These are phyloP conservation scores for Salix purpurea DNA, from an alignment of 345 rosid genomes.

Conservation along the genomic window DNA sequence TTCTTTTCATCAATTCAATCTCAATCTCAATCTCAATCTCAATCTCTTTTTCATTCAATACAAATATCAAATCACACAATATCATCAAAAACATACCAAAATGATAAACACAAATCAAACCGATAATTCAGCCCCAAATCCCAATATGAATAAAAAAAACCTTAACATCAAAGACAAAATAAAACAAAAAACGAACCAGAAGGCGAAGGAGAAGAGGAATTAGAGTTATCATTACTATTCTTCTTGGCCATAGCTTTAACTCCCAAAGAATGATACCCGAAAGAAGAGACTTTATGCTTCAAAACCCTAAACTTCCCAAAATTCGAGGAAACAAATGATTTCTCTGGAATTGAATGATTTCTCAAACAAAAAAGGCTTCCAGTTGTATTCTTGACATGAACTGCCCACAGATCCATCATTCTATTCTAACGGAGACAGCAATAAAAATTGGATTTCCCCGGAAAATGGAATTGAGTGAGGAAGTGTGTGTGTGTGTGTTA, in stretches of 20 bases:
- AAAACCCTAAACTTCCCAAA: slow-evolving; percentile 22
- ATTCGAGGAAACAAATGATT: slow-evolving; percentile 16
- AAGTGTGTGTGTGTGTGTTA: not conserved
- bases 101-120: not conserved
- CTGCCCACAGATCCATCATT: slow-evolving; percentile 46
- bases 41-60: not conserved
- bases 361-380: slow-evolving; percentile 23
- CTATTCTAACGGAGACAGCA: slow-evolving; percentile 9
- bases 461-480: not conserved
- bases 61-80: not conserved
- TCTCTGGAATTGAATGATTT: slow-evolving; percentile 20
- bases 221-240: slow-evolving; percentile 26
- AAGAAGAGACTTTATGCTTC: slow-evolving; percentile 26
- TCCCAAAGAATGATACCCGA: slow-evolving; percentile 28
- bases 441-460: not conserved
- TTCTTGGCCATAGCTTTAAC: slow-evolving; percentile 59
- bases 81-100: not conserved
- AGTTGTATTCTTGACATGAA: slow-evolving; percentile 36
- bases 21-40: too few species aligned
- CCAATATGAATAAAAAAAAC: not conserved
- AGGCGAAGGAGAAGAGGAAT: slow-evolving; percentile 32
- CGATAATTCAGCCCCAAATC: not conserved
- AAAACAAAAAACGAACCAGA: slow-evolving; percentile 28
- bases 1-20: not conserved
- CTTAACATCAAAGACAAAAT: not conserved